These are phyloP conservation scores for Ascoidea tarda DNA, from an alignment of 805 yeast genomes.

Conservation along the genomic window DNA sequence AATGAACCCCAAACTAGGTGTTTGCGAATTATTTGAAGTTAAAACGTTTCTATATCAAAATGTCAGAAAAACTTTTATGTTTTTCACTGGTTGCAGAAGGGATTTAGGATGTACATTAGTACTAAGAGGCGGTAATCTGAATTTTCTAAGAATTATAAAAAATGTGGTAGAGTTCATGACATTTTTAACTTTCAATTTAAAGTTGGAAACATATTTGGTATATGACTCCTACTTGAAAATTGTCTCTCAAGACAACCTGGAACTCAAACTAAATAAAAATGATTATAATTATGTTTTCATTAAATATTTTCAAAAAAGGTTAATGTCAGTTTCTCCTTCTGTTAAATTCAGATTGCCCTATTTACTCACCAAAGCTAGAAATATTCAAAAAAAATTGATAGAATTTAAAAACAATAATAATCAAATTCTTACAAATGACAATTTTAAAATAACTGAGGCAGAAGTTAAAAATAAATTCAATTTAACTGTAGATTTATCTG, in stretches of 20 bases:
- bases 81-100: constrained; percentile 61
- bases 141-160: constrained; percentile 50
- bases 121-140: constrained; percentile 65
- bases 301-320: constrained; percentile 28
- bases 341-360: constrained; percentile 63
- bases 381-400: constrained; percentile 27
- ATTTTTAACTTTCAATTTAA: constrained; percentile 63
- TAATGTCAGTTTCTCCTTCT: constrained; percentile 75
- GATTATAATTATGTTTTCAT: constrained; percentile 23
- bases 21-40: constrained; percentile 60
- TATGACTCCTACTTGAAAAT: constrained; percentile 8
- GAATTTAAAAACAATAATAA: constrained; percentile 10
- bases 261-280: neutral
- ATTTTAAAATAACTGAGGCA: constrained; percentile 10
- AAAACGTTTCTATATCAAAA: constrained; percentile 45
- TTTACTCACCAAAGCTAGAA: constrained; percentile 38
- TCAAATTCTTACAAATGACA: constrained; percentile 2
- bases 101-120: constrained; percentile 75
- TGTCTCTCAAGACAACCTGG: constrained; percentile 6
- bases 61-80: constrained; percentile 56
- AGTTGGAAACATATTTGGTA: constrained; percentile 58
- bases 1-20: constrained; percentile 56
- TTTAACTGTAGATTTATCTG: constrained; percentile 10
- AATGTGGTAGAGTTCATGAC: constrained; percentile 70
- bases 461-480: constrained; percentile 15